A percentile compares a stretch with the other conserved stretches of the same genome.
These are phyloP conservation scores for Rhodotorula taiwanensis DNA, from an alignment of 768 basidiomycete species.

Conservation along the genomic window DNA sequence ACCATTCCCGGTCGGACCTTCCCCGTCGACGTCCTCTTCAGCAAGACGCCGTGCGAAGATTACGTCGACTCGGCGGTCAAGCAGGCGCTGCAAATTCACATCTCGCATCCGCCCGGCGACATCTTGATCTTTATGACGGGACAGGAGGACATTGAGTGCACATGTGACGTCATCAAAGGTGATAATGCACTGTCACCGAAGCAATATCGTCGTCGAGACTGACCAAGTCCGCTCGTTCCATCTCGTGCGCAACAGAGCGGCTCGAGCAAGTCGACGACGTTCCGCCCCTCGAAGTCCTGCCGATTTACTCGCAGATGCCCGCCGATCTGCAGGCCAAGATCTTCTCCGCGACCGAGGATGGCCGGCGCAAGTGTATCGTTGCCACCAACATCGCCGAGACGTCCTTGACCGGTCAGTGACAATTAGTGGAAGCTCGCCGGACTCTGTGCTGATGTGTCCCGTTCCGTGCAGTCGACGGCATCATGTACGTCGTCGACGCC, in stretches of 20 bases:
- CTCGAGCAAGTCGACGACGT: constrained; percentile 87
- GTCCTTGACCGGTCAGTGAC: constrained; percentile 68
- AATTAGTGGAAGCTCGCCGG: no score
- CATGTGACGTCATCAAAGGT: constrained; percentile 90
- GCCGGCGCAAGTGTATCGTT: constrained; percentile 91
- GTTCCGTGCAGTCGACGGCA: constrained; percentile 73
- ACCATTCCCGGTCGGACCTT: constrained; percentile 93
- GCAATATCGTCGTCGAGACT: no score
- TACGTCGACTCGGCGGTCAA: constrained; percentile 98
- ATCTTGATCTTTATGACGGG: constrained; percentile 99
- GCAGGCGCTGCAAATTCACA: constrained; percentile 92
- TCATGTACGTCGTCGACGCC: constrained; percentile 90
- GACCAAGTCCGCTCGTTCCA: not conserved
- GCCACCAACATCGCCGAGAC: constrained; percentile 99
- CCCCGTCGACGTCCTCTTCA: constrained; percentile 91
- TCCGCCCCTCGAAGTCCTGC: constrained; percentile 76
- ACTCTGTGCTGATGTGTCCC: constrained; percentile 14
- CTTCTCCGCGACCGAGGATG: constrained; percentile 87
- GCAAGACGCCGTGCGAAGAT: constrained; percentile 97
- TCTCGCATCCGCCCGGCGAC: constrained; percentile 86
- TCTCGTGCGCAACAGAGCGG: constrained; percentile 69
- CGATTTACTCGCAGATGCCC: constrained; percentile 99
- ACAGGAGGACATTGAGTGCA: constrained; percentile 97
- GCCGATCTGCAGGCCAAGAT: constrained; percentile 98
- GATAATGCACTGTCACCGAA: no score